Evolutionary conservation across 83 land plant genomes (phyloP).

Genomic region (Thuja plicata): DNA sequence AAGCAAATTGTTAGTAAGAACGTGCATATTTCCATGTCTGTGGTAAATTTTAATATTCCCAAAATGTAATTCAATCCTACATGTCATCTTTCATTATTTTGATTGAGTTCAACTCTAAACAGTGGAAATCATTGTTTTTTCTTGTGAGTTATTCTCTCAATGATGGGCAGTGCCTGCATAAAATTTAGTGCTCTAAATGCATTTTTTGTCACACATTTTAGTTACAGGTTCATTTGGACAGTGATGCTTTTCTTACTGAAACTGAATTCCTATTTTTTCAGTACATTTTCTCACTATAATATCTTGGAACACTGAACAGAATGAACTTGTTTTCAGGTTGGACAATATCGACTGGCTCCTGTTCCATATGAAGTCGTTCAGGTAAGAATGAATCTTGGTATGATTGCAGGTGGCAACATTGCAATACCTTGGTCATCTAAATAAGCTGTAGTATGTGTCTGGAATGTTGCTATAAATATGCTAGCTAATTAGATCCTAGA

Average conservation of each 20-base stretch:
- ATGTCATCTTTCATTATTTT: neutral
- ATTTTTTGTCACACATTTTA: neutral
- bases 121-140: neutral
- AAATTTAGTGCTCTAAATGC: neutral
- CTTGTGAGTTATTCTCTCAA: neutral
- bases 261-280: neutral
- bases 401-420: neutral
- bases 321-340: constrained; percentile 53
- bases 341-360: constrained; percentile 66
- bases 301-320: neutral
- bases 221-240: neutral
- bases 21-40: neutral
- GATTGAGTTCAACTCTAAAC: neutral
- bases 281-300: neutral
- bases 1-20: neutral
- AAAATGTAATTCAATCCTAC: neutral
- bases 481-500: neutral
- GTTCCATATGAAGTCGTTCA: constrained; percentile 69
- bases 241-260: neutral
- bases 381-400: constrained; percentile 38
- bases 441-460: neutral
- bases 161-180: neutral
- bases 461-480: neutral
- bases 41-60: neutral
- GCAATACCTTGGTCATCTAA: neutral